phyloP scores from a whole-genome alignment of 352 stramenopile genomes.

The Phytophthora citricola region DNA sequence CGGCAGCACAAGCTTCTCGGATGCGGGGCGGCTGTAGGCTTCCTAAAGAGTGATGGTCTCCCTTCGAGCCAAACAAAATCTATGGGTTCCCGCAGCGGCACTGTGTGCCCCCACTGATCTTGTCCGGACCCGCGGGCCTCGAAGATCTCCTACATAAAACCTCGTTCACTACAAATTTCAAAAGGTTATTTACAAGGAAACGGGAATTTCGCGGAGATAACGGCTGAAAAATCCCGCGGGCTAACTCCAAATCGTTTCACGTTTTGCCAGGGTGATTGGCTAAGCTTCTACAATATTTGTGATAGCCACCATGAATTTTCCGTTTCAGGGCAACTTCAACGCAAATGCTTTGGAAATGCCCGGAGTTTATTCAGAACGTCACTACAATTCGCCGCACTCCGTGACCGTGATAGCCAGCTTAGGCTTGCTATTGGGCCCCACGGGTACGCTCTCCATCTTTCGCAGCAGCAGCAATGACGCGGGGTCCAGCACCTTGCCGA shows the following conservation, averaged over 20 bases:
- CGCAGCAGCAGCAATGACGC: constrained; percentile 87
- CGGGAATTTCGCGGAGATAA: neutral
- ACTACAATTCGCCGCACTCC: constrained; percentile 91
- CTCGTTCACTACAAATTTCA: constrained; percentile 3
- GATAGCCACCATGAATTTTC: neutral
- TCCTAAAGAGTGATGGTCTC: constrained; percentile 46
- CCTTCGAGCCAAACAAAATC: constrained; percentile 42
- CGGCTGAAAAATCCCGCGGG: constrained; percentile 2
- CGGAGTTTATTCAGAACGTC: neutral
- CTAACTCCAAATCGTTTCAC: neutral
- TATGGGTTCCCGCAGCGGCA: constrained; percentile 18
- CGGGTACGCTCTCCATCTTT: constrained; percentile 93
- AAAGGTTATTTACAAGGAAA: constrained; percentile 1
- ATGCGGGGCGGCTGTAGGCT: constrained; percentile 18
- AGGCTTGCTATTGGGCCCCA: constrained; percentile 85
- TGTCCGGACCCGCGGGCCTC: neutral
- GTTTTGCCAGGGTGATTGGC: no score
- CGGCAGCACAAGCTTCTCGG: constrained; percentile 18
- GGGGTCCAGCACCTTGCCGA: constrained; percentile 93
- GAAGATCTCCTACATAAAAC: constrained; percentile 42
- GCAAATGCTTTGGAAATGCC: constrained; percentile 5
- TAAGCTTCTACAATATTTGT: no score
- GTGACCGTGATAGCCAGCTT: constrained; percentile 89
- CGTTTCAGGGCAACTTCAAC: constrained; percentile 2
- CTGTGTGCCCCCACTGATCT: neutral